Conservation (phyloP, 2,329 filamentous ascomycete genomes). For the Fusarium armeniacum region DNA sequence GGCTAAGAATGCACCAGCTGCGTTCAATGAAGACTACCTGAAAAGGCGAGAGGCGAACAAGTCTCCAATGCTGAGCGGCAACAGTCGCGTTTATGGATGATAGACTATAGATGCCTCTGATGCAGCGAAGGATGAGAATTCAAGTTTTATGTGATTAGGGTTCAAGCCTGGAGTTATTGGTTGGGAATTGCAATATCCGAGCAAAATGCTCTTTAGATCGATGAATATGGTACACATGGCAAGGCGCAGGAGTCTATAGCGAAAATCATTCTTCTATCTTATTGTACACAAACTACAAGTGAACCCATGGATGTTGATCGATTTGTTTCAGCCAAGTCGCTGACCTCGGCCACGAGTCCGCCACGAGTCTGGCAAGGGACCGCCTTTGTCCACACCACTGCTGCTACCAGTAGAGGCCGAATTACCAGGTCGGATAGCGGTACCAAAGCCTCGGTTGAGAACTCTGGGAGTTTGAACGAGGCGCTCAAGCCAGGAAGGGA, state of each 20-base stretch:
- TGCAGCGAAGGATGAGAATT: too few species aligned
- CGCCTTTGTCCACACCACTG: constrained; percentile 58
- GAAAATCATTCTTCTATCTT: constrained; percentile 14
- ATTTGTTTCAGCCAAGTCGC: constrained; percentile 66
- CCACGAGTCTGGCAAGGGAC: constrained; percentile 75
- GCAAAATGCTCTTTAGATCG: too few species aligned
- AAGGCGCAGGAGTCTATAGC: constrained; percentile 11
- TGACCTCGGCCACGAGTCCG: constrained; percentile 72
- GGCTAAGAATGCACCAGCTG: too few species aligned
- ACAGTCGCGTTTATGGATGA: too few species aligned
- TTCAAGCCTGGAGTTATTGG: too few species aligned
- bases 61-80: too few species aligned
- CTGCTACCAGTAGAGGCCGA: constrained; percentile 55
- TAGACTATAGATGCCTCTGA: too few species aligned
- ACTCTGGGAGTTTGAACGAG: constrained; percentile 67
- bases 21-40: too few species aligned
- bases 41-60: too few species aligned
- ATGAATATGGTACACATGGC: too few species aligned
- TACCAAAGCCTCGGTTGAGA: constrained; percentile 61
- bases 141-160: too few species aligned
- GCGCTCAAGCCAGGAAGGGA: constrained; percentile 78
- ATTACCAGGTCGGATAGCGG: constrained; percentile 63
- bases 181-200: too few species aligned
- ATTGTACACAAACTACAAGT: constrained; percentile 7
- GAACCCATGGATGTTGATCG: background rate